Evolutionary conservation across 768 basidiomycete species (phyloP).

Genomic region (Terana coerulea): DNA sequence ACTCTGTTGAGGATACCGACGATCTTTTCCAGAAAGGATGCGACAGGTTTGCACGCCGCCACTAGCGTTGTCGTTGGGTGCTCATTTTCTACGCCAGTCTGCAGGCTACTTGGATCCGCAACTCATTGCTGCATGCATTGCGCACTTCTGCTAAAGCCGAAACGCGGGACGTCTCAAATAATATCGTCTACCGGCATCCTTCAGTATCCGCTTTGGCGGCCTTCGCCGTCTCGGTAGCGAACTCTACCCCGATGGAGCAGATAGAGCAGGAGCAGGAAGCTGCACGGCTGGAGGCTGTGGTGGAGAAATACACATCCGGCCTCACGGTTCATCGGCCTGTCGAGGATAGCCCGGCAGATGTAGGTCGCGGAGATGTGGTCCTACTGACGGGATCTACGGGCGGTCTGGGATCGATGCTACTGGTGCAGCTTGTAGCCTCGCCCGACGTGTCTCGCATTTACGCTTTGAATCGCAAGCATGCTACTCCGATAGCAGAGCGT

Average conservation of each 20-base stretch:
- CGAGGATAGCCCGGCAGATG: too few species aligned
- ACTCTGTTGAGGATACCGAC: slow-evolving; percentile 26
- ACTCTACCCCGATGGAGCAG: background rate
- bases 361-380: slow-evolving; percentile 16
- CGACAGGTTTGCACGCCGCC: slow-evolving; percentile 29
- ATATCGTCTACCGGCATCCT: slow-evolving; percentile 35
- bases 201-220: background rate
- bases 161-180: slow-evolving; percentile 22
- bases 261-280: background rate
- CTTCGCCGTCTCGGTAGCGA: background rate
- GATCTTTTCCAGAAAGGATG: slow-evolving; percentile 40
- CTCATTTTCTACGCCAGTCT: slow-evolving; percentile 27
- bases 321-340: slow-evolving; percentile 36
- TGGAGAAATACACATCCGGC: background rate
- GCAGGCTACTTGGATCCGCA: slow-evolving; percentile 38
- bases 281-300: slow-evolving; percentile 3
- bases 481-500: slow-evolving; percentile 17
- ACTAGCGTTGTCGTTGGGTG: background rate
- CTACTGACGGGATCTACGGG: slow-evolving; percentile 34
- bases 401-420: slow-evolving; percentile 23
- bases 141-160: slow-evolving; percentile 22
- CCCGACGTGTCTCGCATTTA: slow-evolving; percentile 21
- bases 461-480: slow-evolving; percentile 21
- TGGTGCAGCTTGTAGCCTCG: slow-evolving; percentile 19
- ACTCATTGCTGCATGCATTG: slow-evolving; percentile 33